Conservation (phyloP, 768 basidiomycete genomes). For the Leccinum arenicola region DNA sequence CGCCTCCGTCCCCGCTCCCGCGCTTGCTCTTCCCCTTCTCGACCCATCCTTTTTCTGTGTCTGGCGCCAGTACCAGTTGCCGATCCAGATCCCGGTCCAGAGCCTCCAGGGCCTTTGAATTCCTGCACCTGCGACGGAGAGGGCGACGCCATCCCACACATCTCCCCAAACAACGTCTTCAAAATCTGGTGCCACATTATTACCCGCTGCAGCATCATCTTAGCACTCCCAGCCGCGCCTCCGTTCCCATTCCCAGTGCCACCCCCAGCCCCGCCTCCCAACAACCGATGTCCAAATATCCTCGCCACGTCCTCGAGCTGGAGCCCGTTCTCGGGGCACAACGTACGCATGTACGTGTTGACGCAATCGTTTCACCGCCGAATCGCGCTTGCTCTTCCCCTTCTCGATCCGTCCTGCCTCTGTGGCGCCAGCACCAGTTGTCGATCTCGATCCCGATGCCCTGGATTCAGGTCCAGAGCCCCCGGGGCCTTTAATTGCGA, state of each 20-base stretch:
- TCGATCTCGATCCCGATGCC: no score
- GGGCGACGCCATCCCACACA: conserved; percentile 23
- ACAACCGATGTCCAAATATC: conserved; percentile 43
- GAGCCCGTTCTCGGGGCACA: conserved; percentile 42
- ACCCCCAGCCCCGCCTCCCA: conserved; percentile 15
- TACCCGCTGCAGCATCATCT: conserved; percentile 24
- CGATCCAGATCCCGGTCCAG: background rate
- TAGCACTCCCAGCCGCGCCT: no score
- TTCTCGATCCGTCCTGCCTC: no score
- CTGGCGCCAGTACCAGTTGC: no score
- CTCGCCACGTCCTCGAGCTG: conserved; percentile 42
- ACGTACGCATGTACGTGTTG: no score
- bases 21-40: conserved; percentile 18
- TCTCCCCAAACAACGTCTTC: conserved; percentile 24
- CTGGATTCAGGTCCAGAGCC: no score
- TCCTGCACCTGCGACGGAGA: background rate
- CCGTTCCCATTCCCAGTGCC: no score
- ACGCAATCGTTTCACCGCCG: no score
- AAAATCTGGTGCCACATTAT: conserved; percentile 32
- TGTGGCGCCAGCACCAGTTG: no score
- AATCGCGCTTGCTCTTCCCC: no score
- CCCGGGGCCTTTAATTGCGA: no score
- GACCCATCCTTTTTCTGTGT: background rate
- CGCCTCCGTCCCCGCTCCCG: background rate
- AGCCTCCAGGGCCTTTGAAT: no score